Base-by-base conservation (phyloP, 2,329 filamentous ascomycete species). In the Sarocladium strictum region DNA sequence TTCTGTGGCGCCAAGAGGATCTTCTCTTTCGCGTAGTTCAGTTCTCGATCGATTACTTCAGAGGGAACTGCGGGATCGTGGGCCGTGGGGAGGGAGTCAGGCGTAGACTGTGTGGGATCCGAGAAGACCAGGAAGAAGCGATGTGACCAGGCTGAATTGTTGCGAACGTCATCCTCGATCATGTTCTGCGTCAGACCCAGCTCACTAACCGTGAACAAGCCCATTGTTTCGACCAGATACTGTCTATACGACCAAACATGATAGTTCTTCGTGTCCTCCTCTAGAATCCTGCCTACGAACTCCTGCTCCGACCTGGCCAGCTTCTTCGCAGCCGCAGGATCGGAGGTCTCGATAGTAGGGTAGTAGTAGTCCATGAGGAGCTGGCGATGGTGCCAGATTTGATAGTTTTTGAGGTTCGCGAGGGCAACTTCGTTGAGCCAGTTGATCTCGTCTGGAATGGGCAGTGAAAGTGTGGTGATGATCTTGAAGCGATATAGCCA, bases 91-190 rank as follows among this genome's bases (percentile, higher is more conserved):
- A 73, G 73, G 7, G 68, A 67, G n/a, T 67, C 73, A 3, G 71
- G 63, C 0, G 79, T 83, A 12, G 74, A 72, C 23, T 72, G 63
- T 1, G 62, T 73, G 19, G 77, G 86, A 76, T 79, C 75, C 67
- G 81, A 80, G 60, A 97, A 96, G 17, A 93, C 84, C n/a, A 97
- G 69, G 69, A 93, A 96, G 77, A 94, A 97, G 53, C 94, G 86
- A 75, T 99, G 93, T 60, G 93, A 95, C 94, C 94, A 99, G 15
- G 93, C 94, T 43, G 89, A 94, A 70, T 99, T 99, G 74, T 99
- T 99, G 64, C 92, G 82, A 57, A 97, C 84, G 69, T 99, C 94
- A 32, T 83, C 76, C 55, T 83, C 76, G 56, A 99, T 80, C 68
- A 96, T 80, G 37, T 72, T 71, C 65, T 94, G 87, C 32, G 90